These are phyloP conservation scores for Pseudevernia furfuracea DNA, from an alignment of 495 filamentous ascomycete species.

Conservation along the genomic window DNA sequence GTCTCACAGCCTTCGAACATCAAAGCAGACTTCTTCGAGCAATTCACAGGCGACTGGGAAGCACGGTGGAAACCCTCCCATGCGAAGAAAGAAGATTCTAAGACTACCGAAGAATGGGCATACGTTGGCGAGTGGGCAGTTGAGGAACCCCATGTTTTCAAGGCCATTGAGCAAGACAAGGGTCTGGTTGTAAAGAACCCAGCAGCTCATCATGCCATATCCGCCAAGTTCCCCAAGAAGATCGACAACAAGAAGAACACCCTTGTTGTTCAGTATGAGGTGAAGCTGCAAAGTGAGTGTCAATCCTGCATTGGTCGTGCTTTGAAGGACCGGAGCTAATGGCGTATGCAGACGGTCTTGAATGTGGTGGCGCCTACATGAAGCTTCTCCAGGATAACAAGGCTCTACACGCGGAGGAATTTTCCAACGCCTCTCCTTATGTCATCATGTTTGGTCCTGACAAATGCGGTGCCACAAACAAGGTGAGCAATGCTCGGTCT, in stretches of 20 bases:
- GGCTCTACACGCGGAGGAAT: constrained; percentile 92
- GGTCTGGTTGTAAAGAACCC: constrained; percentile 95
- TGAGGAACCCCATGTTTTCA: constrained; percentile 86
- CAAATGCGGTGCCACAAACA: constrained; percentile 99
- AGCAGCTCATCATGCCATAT: constrained; percentile 98
- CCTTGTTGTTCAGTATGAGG: constrained; percentile 97
- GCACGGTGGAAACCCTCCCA: constrained; percentile 85
- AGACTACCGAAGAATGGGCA: constrained; percentile 88
- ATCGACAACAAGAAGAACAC: constrained; percentile 96
- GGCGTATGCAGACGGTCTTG: constrained; percentile 63
- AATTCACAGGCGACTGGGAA: constrained; percentile 96
- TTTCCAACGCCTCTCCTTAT: constrained; percentile 94
- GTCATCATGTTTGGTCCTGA: constrained; percentile 99
- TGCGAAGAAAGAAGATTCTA: constrained; percentile 90
- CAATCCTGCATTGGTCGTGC: constrained; percentile 7
- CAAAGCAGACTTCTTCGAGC: constrained; percentile 93
- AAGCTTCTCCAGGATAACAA: constrained; percentile 98
- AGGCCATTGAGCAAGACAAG: constrained; percentile 93
- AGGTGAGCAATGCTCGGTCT: constrained; percentile 42
- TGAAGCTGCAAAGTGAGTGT: constrained; percentile 89
- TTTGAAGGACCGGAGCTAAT: constrained; percentile 21
- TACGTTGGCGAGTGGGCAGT: constrained; percentile 96
- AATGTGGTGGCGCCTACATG: constrained; percentile 98
- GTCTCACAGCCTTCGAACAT: constrained; percentile 44
- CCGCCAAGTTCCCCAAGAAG: constrained; percentile 94